phyloP scores from a whole-genome alignment of 306 rosid genomes.

The Prunus mongolica region DNA sequence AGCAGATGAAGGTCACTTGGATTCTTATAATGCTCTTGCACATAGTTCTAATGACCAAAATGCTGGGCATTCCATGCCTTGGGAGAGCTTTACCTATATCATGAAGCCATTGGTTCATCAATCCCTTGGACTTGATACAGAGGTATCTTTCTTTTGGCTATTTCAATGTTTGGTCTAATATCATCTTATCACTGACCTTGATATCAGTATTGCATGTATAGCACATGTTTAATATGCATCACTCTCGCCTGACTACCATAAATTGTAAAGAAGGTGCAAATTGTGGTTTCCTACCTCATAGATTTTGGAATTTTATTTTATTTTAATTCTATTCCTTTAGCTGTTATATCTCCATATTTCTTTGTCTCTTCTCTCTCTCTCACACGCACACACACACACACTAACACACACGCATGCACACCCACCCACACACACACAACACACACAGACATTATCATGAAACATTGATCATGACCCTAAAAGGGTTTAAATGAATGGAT shows the following conservation, averaged over 20 bases:
- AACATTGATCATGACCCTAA: neutral
- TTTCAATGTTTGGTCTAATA: slow-evolving; percentile 18
- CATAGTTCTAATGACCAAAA: slow-evolving; percentile 40
- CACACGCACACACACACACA: neutral
- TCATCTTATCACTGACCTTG: slow-evolving; percentile 15
- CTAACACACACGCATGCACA: too few species aligned
- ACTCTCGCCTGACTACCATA: neutral
- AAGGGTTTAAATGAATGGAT: neutral
- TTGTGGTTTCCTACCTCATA: neutral
- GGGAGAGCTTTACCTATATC: slow-evolving; percentile 79
- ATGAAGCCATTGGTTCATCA: slow-evolving; percentile 68
- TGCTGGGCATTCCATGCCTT: slow-evolving; percentile 45
- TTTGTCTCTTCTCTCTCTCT: too few species aligned
- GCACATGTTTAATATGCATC: neutral
- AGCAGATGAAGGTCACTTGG: slow-evolving; percentile 54
- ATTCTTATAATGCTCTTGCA: slow-evolving; percentile 40
- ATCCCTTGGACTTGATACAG: slow-evolving; percentile 54
- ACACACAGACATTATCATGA: neutral
- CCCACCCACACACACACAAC: too few species aligned
- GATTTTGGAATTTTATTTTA: neutral
- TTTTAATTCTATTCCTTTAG: neutral
- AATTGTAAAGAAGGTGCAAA: neutral
- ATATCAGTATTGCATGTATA: neutral
- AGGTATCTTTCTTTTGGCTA: slow-evolving; percentile 48
- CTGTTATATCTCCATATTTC: neutral